Evolutionary conservation across 1,284 basidiomycete species (phyloP).

Genomic region (Malassezia brasiliensis): DNA sequence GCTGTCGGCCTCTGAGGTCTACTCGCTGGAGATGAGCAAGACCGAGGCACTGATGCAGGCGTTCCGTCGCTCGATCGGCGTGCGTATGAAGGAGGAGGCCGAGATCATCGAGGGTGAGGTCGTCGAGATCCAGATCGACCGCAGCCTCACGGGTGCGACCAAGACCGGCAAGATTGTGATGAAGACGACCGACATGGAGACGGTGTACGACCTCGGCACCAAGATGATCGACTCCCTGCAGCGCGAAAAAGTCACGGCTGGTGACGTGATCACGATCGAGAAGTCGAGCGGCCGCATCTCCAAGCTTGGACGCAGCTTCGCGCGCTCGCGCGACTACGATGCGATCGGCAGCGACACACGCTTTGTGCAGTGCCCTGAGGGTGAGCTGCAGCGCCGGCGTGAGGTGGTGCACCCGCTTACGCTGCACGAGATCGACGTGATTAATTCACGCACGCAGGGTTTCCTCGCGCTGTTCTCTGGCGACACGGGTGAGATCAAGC

Average conservation of each 20-base stretch:
- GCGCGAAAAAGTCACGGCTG: constrained; percentile 92
- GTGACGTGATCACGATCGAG: constrained; percentile 92
- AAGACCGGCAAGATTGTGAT: constrained; percentile 96
- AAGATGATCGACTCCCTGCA: constrained; percentile 98
- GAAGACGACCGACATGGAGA: constrained; percentile 99
- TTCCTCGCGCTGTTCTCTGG: constrained; percentile 59
- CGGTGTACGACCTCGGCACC: constrained; percentile 92
- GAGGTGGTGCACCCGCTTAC: constrained; percentile 95
- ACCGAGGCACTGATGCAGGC: constrained; percentile 96
- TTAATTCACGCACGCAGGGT: constrained; percentile 93
- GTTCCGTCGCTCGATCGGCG: constrained; percentile 86
- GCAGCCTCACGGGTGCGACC: constrained; percentile 89
- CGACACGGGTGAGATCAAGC: constrained; percentile 97
- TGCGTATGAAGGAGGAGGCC: constrained; percentile 92
- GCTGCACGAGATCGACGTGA: constrained; percentile 96
- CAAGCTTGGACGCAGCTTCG: constrained; percentile 90
- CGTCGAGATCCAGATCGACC: constrained; percentile 95
- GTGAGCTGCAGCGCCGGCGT: constrained; percentile 92
- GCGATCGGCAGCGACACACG: constrained; percentile 87
- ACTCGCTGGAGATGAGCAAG: constrained; percentile 89
- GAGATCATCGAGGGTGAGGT: constrained; percentile 97
- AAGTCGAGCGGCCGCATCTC: constrained; percentile 92
- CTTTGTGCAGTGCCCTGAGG: constrained; percentile 95
- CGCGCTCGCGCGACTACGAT: constrained; percentile 91
- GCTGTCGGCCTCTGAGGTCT: constrained; percentile 93